Evolutionary conservation across 2,329 filamentous ascomycete species (phyloP).

Genomic region (Hymenoscyphus linearis): DNA sequence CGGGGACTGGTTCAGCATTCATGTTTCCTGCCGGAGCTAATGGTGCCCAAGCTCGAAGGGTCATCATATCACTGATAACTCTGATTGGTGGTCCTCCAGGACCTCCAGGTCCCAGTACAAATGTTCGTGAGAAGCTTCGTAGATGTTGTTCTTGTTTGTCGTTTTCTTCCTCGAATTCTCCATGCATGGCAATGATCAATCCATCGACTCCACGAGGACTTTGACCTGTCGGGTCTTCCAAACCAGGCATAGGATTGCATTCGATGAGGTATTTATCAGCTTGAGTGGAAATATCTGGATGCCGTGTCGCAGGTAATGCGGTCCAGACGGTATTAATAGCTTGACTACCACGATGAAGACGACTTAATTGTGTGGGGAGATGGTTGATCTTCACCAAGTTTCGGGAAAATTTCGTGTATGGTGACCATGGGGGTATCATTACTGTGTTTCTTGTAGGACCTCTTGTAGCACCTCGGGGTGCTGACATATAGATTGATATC

Average conservation of each 20-base stretch:
- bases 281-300: conserved; percentile 64
- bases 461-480: conserved; percentile 40
- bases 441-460: conserved; percentile 36
- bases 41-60: conserved; percentile 59
- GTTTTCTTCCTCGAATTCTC: conserved; percentile 75
- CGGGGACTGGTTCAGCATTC: not conserved
- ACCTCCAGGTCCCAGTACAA: conserved; percentile 70
- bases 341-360: conserved; percentile 59
- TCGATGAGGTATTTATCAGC: conserved; percentile 76
- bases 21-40: conserved; percentile 34
- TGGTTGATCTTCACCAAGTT: conserved; percentile 69
- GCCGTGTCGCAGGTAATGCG: conserved; percentile 64
- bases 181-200: conserved; percentile 72
- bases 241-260: conserved; percentile 66
- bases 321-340: conserved; percentile 66
- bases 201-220: conserved; percentile 66
- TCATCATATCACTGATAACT: conserved; percentile 75
- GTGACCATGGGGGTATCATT: conserved; percentile 56
- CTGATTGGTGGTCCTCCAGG: conserved; percentile 54
- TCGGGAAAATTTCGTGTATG: conserved; percentile 72
- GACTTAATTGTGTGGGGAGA: conserved; percentile 54
- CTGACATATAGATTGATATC: conserved; percentile 61
- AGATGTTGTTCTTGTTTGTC: conserved; percentile 51
- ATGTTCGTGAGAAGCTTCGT: conserved; percentile 77
- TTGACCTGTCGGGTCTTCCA: conserved; percentile 64